Conservation (phyloP, 495 filamentous ascomycete genomes). For the Neurospora pannonica region DNA sequence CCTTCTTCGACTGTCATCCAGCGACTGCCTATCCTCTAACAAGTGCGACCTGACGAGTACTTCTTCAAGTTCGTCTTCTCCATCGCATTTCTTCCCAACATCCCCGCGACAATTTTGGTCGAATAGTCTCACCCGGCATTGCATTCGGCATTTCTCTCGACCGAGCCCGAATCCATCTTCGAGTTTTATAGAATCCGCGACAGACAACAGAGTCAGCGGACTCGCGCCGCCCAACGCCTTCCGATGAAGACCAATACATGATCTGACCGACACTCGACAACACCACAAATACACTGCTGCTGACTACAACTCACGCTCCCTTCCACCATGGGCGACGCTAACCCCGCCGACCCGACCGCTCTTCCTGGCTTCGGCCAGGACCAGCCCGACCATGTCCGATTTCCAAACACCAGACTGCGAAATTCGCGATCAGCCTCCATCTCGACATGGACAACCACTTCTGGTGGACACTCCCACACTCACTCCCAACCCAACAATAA, state of each 20-base stretch:
- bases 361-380: not conserved
- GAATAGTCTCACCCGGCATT: not conserved
- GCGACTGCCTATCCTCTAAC: not conserved
- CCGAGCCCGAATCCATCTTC: not conserved
- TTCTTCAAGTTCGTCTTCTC: not conserved
- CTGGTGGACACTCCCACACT: conserved; percentile 3
- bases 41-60: not conserved
- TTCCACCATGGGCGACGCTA: conserved; percentile 10
- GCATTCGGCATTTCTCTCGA: not conserved
- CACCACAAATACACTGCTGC: not conserved
- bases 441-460: not conserved
- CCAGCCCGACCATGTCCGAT: conserved; percentile 12
- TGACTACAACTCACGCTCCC: not conserved
- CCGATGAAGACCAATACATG: not conserved
- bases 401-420: conserved; percentile 19
- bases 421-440: not conserved
- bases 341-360: conserved; percentile 1
- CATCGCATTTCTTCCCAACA: not conserved
- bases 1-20: not conserved
- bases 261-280: not conserved
- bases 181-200: not conserved
- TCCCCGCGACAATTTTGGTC: not conserved
- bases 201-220: not conserved
- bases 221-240: not conserved
- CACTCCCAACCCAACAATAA: conserved; percentile 7